Conservation (phyloP, 257 asterid species). For the Petrea volubilis region DNA sequence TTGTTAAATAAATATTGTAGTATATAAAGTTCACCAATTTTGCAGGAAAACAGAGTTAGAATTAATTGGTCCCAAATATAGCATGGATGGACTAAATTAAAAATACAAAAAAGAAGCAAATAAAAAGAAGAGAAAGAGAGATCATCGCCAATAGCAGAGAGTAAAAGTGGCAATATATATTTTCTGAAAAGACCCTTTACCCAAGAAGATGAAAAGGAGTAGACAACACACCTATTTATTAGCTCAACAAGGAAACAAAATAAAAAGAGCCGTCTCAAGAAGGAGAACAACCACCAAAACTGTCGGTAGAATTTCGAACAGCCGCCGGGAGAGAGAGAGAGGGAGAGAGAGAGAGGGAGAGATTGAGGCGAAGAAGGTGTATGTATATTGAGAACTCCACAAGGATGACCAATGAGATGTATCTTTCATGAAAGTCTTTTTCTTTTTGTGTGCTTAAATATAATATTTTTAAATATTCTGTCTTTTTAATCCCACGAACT, state of each 20-base stretch:
- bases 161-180: neutral
- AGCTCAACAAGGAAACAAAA: neutral
- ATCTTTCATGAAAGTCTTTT: slow-evolving; percentile 1
- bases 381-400: slow-evolving; percentile 3
- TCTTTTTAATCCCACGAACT: neutral
- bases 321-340: slow-evolving; percentile 19
- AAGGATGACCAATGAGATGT: neutral
- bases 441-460: neutral
- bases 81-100: neutral
- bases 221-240: neutral
- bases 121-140: neutral
- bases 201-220: neutral
- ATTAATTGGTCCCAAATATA: neutral
- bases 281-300: slow-evolving; percentile 12
- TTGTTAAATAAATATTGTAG: no score
- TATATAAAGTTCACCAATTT: neutral
- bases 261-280: neutral
- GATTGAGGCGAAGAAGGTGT: neutral
- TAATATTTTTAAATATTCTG: neutral
- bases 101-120: neutral
- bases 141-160: neutral
- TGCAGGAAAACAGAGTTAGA: neutral
- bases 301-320: slow-evolving; percentile 23
- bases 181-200: neutral
- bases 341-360: neutral